Evolutionary conservation across 163 green algal genomes (phyloP).

Genomic region (Prototheca wickerhamii): DNA sequence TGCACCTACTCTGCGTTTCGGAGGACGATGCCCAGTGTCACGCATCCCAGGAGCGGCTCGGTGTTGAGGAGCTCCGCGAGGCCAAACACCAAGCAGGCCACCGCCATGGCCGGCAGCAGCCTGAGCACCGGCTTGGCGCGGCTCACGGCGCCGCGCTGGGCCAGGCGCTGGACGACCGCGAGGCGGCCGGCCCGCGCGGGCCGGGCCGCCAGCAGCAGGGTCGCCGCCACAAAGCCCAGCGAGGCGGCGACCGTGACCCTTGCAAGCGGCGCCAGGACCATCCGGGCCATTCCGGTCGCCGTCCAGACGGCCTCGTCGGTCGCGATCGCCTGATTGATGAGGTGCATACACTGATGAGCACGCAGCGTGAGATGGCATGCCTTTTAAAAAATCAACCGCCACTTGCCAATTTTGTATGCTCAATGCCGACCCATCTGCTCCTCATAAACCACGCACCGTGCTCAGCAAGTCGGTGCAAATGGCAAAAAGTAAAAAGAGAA

Average conservation of each 20-base stretch:
- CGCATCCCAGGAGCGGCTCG: constrained; percentile 78
- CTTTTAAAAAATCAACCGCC: background rate
- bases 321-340: background rate
- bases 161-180: constrained; percentile 3
- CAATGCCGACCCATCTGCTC: constrained; percentile 16
- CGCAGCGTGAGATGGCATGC: background rate
- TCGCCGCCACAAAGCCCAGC: constrained; percentile 7
- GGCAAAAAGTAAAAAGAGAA: constrained; percentile 77
- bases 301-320: constrained; percentile 6
- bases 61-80: constrained; percentile 36
- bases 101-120: background rate
- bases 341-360: background rate
- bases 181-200: background rate
- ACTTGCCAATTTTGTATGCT: background rate
- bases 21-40: constrained; percentile 58
- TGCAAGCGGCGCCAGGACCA: constrained; percentile 4
- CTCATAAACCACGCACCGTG: background rate
- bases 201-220: background rate
- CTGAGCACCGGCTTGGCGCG: too few species aligned
- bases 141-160: background rate
- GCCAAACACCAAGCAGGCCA: constrained; percentile 3
- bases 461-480: constrained; percentile 67
- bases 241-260: constrained; percentile 28
- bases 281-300: background rate
- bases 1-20: constrained; percentile 41